These are phyloP conservation scores for Rhodamnia rubescens DNA, from an alignment of 345 rosid genomes.

Conservation along the genomic window DNA sequence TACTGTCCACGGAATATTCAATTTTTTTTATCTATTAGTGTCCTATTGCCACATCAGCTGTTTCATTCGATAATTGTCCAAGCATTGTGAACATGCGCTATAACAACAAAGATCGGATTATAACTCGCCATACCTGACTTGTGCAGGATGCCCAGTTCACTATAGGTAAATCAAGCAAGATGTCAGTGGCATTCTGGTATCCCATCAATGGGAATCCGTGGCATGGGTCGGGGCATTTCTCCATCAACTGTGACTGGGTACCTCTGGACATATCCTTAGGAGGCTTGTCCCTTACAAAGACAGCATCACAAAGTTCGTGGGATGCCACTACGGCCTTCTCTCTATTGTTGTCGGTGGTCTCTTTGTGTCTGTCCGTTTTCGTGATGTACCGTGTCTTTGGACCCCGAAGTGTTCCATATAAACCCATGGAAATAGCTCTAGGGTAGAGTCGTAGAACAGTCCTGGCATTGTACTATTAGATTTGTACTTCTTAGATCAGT, in stretches of 20 bases:
- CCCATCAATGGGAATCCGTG: conserved; percentile 66
- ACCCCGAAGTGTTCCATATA: conserved; percentile 4
- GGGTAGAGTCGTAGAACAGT: not conserved
- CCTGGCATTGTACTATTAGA: not conserved
- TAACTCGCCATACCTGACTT: not conserved
- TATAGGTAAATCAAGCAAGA: conserved; percentile 54
- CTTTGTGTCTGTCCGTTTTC: conserved; percentile 52
- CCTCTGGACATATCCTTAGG: conserved; percentile 50
- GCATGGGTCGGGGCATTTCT: conserved; percentile 83
- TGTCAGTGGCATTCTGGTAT: conserved; percentile 95
- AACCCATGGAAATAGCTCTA: not conserved
- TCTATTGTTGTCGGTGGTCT: conserved; percentile 45
- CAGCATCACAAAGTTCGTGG: conserved; percentile 27
- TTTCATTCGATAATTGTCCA: not conserved
- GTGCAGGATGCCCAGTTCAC: conserved; percentile 90
- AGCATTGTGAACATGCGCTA: not conserved
- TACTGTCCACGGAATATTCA: not conserved
- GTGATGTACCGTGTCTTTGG: conserved; percentile 32
- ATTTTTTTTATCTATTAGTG: not conserved
- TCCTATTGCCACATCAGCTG: not conserved
- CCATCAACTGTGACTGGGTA: conserved; percentile 82
- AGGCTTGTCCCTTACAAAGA: conserved; percentile 14
- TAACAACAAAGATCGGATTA: not conserved
- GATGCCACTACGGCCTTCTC: conserved; percentile 47
- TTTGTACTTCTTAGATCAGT: not conserved